Evolutionary conservation across 1,284 basidiomycete genomes (phyloP).

Genomic region (Leucoagaricus sp.): DNA sequence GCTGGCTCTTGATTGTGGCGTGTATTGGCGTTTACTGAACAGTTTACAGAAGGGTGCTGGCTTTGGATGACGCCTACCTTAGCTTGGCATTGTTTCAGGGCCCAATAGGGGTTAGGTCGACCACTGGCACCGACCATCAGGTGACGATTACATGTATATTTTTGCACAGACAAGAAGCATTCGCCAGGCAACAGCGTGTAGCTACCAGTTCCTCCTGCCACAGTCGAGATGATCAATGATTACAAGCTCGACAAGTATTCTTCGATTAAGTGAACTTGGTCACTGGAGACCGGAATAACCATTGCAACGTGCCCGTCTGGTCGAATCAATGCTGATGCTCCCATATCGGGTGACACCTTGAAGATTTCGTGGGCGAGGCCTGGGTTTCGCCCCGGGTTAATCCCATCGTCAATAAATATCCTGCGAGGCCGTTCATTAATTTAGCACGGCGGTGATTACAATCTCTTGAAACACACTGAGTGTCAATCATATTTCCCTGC

Average conservation of each 20-base stretch:
- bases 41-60: no score
- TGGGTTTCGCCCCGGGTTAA: neutral
- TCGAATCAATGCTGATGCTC: conserved; percentile 1
- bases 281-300: neutral
- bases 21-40: no score
- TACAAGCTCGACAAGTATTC: neutral
- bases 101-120: no score
- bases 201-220: no score
- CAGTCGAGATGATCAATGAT: no score
- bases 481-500: neutral
- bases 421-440: neutral
- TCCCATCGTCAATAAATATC: neutral
- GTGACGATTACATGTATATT: no score
- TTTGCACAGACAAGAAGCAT: no score
- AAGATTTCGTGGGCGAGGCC: neutral
- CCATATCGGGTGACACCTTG: neutral
- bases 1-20: no score
- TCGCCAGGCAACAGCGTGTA: no score
- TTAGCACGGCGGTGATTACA: neutral
- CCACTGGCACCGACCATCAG: no score
- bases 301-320: conserved; percentile 1
- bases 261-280: neutral
- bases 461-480: neutral
- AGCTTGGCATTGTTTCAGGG: no score
- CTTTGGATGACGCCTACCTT: no score